Percentiles rank a stretch among this genome's conserved stretches.
Conservation (phyloP, 495 filamentous ascomycete genomes). For the Apiosordaria backusii region DNA sequence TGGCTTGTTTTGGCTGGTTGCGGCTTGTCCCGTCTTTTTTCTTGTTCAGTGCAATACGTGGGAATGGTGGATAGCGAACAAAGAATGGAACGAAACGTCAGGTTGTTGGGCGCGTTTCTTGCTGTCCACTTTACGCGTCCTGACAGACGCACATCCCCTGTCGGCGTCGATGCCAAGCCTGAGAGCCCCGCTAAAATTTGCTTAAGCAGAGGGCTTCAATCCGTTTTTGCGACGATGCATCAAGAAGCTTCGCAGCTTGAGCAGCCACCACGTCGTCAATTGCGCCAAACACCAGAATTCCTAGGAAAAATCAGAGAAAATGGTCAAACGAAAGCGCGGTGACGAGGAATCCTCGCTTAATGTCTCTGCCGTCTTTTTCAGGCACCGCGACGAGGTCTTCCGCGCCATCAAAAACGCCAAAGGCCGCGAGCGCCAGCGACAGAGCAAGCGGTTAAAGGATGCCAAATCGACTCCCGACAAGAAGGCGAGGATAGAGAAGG, state of each 20-base stretch:
- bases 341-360: slow-evolving; percentile 17
- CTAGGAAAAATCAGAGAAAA: slow-evolving; percentile 16
- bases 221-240: not conserved
- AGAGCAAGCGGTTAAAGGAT: slow-evolving; percentile 70
- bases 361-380: slow-evolving; percentile 53
- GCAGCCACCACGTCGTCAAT: not conserved
- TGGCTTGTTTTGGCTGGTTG: slow-evolving; percentile 12
- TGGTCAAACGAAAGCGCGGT: slow-evolving; percentile 49
- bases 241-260: not conserved
- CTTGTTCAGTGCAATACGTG: not conserved
- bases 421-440: slow-evolving; percentile 86
- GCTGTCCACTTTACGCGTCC: slow-evolving; percentile 23
- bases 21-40: not conserved
- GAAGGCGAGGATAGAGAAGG: slow-evolving; percentile 59
- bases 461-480: slow-evolving; percentile 53
- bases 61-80: not conserved
- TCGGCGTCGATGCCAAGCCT: not conserved
- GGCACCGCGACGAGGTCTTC: slow-evolving; percentile 58
- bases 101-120: not conserved
- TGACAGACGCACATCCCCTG: not conserved
- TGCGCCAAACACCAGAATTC: not conserved
- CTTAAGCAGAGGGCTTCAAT: not conserved
- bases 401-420: slow-evolving; percentile 74
- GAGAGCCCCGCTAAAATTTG: not conserved
- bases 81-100: not conserved